Evolutionary conservation across 2,329 filamentous ascomycete genomes (phyloP), one percentile per base, ranked within the genome.

Genomic region (Ophiostoma triangulosporum): DNA sequence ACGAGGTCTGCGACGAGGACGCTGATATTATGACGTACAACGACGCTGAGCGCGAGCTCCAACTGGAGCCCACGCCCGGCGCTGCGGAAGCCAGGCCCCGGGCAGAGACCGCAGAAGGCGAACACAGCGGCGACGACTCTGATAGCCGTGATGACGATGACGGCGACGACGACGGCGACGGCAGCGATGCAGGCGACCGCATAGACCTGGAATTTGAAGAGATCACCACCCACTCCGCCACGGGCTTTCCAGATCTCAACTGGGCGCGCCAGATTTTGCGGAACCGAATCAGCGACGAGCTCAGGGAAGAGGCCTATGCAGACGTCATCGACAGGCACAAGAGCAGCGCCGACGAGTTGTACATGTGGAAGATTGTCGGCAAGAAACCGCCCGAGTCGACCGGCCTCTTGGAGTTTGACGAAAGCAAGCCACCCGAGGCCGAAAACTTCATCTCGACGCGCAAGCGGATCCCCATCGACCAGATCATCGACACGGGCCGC

Each of bases 331-430:
- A 78, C 56, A 63, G 64, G 15, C 64, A 64, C 36, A 66, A 64
- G 2, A 70, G 68, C 52, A 65, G 65, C 43, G 59, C 63, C 24
- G 73, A 72, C 31, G 75, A 77, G 59, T 56, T 59, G 26, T 62
- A 66, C 46, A 64, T 78, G 64, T 77, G 75, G 75, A 60, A 62
- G 9, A 54, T 75, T 15, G 56, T 77, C 20, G 67, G 68, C 38
- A 65, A 63, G 60, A 61, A 64, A 31, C 69, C 70, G 2, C 69
- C 0, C 4, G n/a, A 45, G 4, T 22, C 33, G 3, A 64, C 46
- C 33, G 54, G 32, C 11, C 31, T 51, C 6, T 15, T 32, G 14
- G 3, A 31, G 8, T 24, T 50, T 4, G 12, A 66, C 45, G 33
- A 48, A 32, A 31, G 58, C 45, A 36, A 52, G 49, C 43, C 59